These are phyloP conservation scores for Pythium guiyangense DNA, from an alignment of 352 stramenopile species.

Conservation along the genomic window DNA sequence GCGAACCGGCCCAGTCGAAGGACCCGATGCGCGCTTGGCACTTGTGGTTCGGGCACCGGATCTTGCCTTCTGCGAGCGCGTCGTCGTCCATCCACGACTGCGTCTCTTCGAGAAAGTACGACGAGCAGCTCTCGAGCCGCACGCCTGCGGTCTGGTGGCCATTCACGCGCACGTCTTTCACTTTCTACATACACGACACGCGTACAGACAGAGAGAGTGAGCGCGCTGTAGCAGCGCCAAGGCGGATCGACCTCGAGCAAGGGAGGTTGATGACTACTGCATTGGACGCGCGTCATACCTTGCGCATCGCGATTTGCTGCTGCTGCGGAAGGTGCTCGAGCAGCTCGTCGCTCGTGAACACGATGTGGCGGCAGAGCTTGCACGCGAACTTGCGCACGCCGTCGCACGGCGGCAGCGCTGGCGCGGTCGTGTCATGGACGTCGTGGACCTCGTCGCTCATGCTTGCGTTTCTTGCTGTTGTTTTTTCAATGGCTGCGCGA, in stretches of 20 bases:
- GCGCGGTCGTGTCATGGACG: conserved; percentile 3
- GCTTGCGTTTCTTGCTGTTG: not conserved
- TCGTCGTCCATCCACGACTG: conserved; percentile 72
- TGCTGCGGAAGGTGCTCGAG: conserved; percentile 50
- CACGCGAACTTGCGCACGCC: conserved; percentile 44
- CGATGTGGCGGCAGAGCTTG: conserved; percentile 59
- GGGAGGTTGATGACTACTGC: not conserved
- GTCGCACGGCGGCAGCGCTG: conserved; percentile 4
- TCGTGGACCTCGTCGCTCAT: conserved; percentile 9
- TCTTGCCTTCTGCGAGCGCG: conserved; percentile 57
- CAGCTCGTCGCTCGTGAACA: conserved; percentile 64
- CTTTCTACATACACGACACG: conserved; percentile 22
- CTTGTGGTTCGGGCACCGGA: conserved; percentile 62
- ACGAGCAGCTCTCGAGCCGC: conserved; percentile 44
- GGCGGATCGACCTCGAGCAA: not conserved
- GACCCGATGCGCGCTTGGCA: conserved; percentile 66
- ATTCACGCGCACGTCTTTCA: conserved; percentile 68
- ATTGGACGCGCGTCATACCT: conserved; percentile 17
- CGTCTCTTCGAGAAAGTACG: conserved; percentile 66
- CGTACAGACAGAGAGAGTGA: not conserved
- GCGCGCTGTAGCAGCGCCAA: not conserved
- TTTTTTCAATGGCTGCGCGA: not conserved
- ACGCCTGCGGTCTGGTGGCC: conserved; percentile 16
- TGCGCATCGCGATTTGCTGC: conserved; percentile 60
- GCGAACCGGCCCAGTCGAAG: conserved; percentile 72